These are phyloP conservation scores for Lactifluus volemus DNA, from an alignment of 768 basidiomycete species.

Conservation along the genomic window DNA sequence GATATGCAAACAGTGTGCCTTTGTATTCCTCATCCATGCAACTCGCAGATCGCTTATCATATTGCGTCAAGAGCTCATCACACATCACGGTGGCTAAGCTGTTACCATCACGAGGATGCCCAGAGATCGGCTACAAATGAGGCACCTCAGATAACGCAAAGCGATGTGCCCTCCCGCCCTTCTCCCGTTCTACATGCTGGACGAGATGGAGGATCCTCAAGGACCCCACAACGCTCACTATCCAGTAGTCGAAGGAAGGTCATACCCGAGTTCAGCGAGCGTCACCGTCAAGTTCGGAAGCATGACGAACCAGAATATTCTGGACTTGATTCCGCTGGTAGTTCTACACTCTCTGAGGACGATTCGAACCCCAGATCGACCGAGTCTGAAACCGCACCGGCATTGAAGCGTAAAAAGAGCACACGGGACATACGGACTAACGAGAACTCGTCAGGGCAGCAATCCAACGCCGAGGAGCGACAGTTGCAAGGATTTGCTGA, in stretches of 20 bases:
- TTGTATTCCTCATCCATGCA: not conserved
- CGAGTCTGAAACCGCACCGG: not conserved
- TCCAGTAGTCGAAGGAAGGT: constrained; percentile 5
- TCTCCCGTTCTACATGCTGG: not conserved
- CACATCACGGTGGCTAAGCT: not conserved
- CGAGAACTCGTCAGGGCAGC: not conserved
- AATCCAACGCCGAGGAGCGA: constrained; percentile 21
- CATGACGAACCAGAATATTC: not conserved
- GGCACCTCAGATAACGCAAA: not conserved
- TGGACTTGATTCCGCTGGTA: not conserved
- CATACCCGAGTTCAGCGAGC: constrained; percentile 13
- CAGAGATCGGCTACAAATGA: not conserved
- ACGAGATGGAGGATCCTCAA: not conserved
- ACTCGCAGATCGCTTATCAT: constrained; percentile 2
- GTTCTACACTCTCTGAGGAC: constrained; percentile 11
- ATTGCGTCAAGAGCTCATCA: not conserved
- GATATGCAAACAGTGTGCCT: not conserved
- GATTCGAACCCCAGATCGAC: not conserved
- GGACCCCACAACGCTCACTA: constrained; percentile 3
- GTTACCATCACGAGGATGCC: not conserved
- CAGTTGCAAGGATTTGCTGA: constrained; percentile 39
- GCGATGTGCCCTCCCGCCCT: not conserved
- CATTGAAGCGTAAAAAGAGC: constrained; percentile 4
- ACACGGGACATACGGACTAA: not conserved
- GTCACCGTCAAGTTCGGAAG: not conserved